Base-by-base conservation (phyloP, 306 rosid species). In the Delonix regia region DNA sequence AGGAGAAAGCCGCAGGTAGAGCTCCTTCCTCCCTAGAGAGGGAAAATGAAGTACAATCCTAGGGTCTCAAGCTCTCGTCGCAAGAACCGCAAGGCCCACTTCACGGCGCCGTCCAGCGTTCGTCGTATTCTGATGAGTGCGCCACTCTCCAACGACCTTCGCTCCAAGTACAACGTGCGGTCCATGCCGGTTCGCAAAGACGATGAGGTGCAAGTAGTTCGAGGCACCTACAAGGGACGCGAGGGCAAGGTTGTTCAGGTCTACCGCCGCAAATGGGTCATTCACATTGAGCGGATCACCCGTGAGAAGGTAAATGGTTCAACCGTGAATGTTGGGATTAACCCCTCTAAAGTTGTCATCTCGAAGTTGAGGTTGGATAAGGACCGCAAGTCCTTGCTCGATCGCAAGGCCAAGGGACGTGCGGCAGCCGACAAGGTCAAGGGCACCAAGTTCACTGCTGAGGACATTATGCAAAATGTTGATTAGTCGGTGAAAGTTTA, bases 241-340 rank as follows among this genome's bases (percentile, higher is more conserved):
- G 99, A 95, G 33, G 99, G 99, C 0, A 95, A 95, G 84, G 90
- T 95, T 0, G 97, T 92, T 0, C 95, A 91, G 88, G 99, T 95
- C 0, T 95, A 95, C 78, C 97, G 99, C 27, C 95, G 95, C 18
- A 95, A 95, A 68, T 95, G 97, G 97, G 95, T 91, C 16, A 92
- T 95, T 75, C 99, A 95, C 88, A 85, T 95, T 57, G 99, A 95
- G 76, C 88, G 99, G 7, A 91, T 95, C 41, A 95, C 99, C 0
- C 89, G 99, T 0, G 99, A 95, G 87, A 95, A 95, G 90, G 99
- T 95, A 0, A 95, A 92, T 33, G 99, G 99, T 0, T 89, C 95
- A 6, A 95, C 99, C n/a, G 99, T 95, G 16, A 94, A 94, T 38
- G 97, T 94, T 6, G 99, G 99, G 5, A 81, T 94, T 81, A 78